phyloP scores from a whole-genome alignment of 2,329 filamentous ascomycete species.

The Dichotomopilus funicola region DNA sequence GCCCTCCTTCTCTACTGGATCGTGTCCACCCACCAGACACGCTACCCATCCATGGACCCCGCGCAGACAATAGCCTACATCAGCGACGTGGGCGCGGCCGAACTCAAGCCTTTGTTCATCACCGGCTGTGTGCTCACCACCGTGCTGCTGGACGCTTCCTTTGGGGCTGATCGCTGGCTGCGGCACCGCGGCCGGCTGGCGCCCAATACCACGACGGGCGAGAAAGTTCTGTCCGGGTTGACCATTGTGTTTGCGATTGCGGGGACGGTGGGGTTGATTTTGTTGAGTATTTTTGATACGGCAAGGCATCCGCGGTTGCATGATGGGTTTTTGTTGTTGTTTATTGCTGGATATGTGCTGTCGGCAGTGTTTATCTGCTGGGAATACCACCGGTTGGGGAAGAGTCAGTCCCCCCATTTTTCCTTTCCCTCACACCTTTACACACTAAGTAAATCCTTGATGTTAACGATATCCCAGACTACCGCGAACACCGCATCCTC shows the following conservation, averaged over 20 bases:
- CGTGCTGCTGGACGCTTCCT: constrained; percentile 72
- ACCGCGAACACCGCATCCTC: constrained; percentile 68
- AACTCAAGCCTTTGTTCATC: constrained; percentile 73
- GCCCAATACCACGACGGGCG: constrained; percentile 57
- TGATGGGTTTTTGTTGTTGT: constrained; percentile 69
- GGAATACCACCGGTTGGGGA: constrained; percentile 81
- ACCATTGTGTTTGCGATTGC: constrained; percentile 63
- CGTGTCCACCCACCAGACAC: constrained; percentile 44
- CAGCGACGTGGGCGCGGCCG: constrained; percentile 55
- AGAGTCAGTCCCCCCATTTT: constrained; percentile 40
- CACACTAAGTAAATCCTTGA: neutral
- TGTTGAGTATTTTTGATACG: constrained; percentile 82
- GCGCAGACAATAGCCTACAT: constrained; percentile 64
- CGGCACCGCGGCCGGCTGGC: constrained; percentile 74
- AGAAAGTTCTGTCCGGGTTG: constrained; percentile 57
- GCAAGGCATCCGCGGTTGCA: constrained; percentile 61
- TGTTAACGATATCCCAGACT: constrained; percentile 38
- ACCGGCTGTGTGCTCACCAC: constrained; percentile 64
- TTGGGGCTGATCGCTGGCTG: constrained; percentile 76
- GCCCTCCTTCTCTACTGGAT: constrained; percentile 67
- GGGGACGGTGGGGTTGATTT: constrained; percentile 73
- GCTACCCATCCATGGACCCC: constrained; percentile 54
- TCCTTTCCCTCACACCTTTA: neutral
- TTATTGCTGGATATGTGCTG: constrained; percentile 79
- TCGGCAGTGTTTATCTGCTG: constrained; percentile 83